Conservation (phyloP, 495 filamentous ascomycete species). For the Haplographium delicatum region DNA sequence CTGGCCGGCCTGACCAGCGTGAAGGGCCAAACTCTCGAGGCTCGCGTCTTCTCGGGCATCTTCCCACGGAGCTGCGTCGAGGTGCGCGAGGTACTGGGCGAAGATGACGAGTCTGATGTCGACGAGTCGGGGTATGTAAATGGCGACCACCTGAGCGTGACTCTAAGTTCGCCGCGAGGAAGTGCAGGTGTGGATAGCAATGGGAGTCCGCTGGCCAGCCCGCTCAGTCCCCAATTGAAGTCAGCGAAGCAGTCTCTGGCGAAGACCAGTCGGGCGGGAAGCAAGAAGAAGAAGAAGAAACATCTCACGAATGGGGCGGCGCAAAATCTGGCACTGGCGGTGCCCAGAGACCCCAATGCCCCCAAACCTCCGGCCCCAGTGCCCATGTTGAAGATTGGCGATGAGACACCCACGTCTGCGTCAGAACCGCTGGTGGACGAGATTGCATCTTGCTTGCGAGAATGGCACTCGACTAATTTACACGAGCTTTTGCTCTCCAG, state of each 20-base stretch:
- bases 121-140: conserved; percentile 20
- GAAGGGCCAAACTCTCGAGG: conserved; percentile 90
- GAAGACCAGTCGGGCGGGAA: conserved; percentile 13
- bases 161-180: background rate
- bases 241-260: conserved; percentile 8
- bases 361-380: conserved; percentile 87
- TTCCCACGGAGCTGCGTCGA: conserved; percentile 92
- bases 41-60: conserved; percentile 93
- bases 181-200: conserved; percentile 6
- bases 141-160: background rate
- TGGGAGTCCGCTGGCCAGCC: conserved; percentile 10
- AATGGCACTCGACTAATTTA: conserved; percentile 97
- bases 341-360: conserved; percentile 49
- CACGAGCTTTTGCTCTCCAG: conserved; percentile 85
- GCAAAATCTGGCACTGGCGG: conserved; percentile 28
- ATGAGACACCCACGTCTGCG: conserved; percentile 84
- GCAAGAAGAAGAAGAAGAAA: conserved; percentile 15
- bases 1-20: conserved; percentile 86
- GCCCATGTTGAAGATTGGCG: conserved; percentile 94
- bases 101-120: conserved; percentile 45
- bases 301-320: conserved; percentile 25
- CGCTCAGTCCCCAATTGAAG: background rate
- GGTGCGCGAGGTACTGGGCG: conserved; percentile 65
- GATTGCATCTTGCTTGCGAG: conserved; percentile 89
- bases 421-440: conserved; percentile 94